Base-by-base conservation (phyloP, 1,284 basidiomycete species). In the Pseudozyma thailandica region DNA sequence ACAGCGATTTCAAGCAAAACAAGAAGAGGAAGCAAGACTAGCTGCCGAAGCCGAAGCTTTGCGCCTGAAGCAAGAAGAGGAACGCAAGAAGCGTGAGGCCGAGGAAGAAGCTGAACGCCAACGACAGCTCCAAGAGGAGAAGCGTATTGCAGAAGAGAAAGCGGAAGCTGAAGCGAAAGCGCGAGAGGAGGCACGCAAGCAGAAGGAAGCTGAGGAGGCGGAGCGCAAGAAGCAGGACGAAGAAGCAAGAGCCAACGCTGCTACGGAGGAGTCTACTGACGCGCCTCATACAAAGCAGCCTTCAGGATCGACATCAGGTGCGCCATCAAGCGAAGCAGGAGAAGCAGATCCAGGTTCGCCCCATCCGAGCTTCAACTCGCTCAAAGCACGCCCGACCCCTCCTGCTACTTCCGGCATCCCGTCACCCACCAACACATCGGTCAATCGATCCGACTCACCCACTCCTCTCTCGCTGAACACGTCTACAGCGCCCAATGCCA, bases 281-380 rank as follows among this genome's bases (percentile, higher is more conserved):
- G 44, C 35, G 6, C n/a, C 49, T 1, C 15, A 31, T 26, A 9
- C 55, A 31, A n/a, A 13, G 15, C 37, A 39, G 10, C 20, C 44
- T 6, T 20, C 26, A 15, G 35, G 45, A 13, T 28, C 23, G 9
- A 21, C 26, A 30, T 23, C 49, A 6, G 38, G 27, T 26, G 42
- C 47, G 4, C 12, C 48, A 5, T 38, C 50, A 8, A 61, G 48
- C 28, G 63, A 55, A 21, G 51, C 39, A 18, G 46, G 48, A 4
- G 57, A 66, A 45, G 57, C 49, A 16, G 50, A 50, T 3, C 58
- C 59, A 6, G 70, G 64, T n/a, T 77, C 75, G 3, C 76, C 76
- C 2, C 62, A 75, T 51, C 76, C 76, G 0, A 75, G 72, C 2
- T 78, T 79, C 56, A 73, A 69, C 42, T 79, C 77, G 7, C 72